Base-by-base conservation (phyloP, 139 green algal species). In the Volvox reticuliferus region DNA sequence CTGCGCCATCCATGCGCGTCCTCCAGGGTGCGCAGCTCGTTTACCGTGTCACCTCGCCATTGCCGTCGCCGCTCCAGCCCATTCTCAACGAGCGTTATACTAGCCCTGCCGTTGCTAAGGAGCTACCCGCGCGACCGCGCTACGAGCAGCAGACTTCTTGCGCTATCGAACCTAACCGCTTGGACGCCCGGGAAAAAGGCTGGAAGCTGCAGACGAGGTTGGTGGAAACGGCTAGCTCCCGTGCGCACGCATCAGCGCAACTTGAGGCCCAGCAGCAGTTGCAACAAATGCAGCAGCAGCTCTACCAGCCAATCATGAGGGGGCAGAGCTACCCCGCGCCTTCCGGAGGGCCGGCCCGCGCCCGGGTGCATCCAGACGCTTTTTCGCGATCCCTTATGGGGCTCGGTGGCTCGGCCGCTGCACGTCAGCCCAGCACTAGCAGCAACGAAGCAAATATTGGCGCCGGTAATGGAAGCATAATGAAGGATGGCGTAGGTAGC, bases 301-400 rank as follows among this genome's bases (percentile, higher is more conserved):
- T 90, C 30, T 83, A 76, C 30, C 71, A 90, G 86, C 86, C 86
- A 55, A 73, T 90, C 16, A 55, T 76, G 12, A 50, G 44, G 1
- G 86, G 86, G 0, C 71, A 90, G 44, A 84, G 71, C 86, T 90
- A 50, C 30, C 86, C 86, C 0, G 73, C 50, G 21, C 71, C 86
- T 16, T 50, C 28, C 0, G 35, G 21, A 0, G 73, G 73, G 21
- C 73, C 86, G 13, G 73, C 28, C 3, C 85, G 85, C 26, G 33
- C 18, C 0, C 37, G 37, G 17, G 28, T 33, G n/a, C 20, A 50
- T 21, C 30, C 67, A 0, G 83, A 88, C 17, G 28, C 44, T 17
- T 89, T 82, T 37, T 71, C 85, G 20, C 24, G 85, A 2, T 89
- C 85, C 1, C 69, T 89, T 12, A 89, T 89, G 83, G 83, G 83